phyloP scores from a whole-genome alignment of 2,329 filamentous ascomycete genomes.

The Leptographium radiaticola region DNA sequence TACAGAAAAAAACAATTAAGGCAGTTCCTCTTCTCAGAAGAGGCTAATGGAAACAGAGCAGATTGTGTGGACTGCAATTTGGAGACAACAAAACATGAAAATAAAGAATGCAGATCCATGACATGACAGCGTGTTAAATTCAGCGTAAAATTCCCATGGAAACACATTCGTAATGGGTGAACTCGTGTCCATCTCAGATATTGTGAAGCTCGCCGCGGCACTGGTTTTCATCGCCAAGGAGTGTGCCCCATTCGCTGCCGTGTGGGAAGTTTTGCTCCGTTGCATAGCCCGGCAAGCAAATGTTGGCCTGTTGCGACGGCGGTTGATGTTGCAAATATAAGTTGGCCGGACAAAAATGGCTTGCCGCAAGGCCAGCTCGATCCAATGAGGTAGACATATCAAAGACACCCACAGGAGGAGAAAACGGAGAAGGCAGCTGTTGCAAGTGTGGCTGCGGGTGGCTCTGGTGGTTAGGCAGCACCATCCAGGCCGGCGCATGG shows the following conservation, averaged over 20 bases:
- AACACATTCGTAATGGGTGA: neutral
- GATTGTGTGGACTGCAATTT: no score
- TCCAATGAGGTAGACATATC: neutral
- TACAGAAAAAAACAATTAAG: neutral
- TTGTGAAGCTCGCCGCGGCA: neutral
- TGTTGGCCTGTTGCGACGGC: neutral
- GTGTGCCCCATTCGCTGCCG: constrained; percentile 2
- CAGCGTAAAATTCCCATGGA: neutral
- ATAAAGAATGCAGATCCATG: no score
- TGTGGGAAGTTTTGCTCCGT: neutral
- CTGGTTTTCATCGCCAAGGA: neutral
- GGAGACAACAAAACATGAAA: no score
- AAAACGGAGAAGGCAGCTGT: neutral
- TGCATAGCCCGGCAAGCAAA: neutral
- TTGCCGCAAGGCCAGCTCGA: neutral
- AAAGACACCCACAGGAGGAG: constrained; percentile 1
- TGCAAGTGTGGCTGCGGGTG: neutral
- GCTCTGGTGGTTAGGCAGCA: neutral
- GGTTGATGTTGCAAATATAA: neutral
- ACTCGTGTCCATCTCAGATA: neutral
- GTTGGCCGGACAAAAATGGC: neutral
- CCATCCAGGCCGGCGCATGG: neutral
- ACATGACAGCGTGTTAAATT: no score
- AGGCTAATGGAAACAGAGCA: no score
- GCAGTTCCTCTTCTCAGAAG: no score